A percentile compares a stretch with the other conserved stretches of the same genome.
phyloP scores from a whole-genome alignment of 371 early-diverging fungal genomes.

The Rhizopus sp. region DNA sequence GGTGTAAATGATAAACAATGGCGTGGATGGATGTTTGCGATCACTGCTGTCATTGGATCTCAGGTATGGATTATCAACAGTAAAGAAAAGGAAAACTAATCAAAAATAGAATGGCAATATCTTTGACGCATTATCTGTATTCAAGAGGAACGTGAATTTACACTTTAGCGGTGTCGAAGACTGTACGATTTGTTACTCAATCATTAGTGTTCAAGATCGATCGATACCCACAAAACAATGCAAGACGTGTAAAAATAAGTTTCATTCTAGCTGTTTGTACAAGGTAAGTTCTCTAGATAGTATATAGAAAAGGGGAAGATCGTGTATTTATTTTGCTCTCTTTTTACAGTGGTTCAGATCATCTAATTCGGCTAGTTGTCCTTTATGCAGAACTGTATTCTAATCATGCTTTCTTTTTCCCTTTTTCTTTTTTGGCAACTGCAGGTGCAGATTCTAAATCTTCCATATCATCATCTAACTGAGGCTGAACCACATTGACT shows the following conservation, averaged over 20 bases:
- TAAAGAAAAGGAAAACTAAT: no score
- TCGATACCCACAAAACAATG: slow-evolving; percentile 92
- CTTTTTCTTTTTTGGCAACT: slow-evolving; percentile 42
- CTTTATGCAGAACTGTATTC: slow-evolving; percentile 87
- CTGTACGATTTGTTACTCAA: slow-evolving; percentile 95
- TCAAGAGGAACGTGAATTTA: slow-evolving; percentile 80
- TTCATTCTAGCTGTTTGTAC: slow-evolving; percentile 93
- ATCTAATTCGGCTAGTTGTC: slow-evolving; percentile 89
- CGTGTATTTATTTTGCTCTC: background rate
- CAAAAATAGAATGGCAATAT: slow-evolving; percentile 75
- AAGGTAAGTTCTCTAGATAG: slow-evolving; percentile 52
- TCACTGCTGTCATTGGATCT: slow-evolving; percentile 74
- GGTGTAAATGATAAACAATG: slow-evolving; percentile 87
- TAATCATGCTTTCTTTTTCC: slow-evolving; percentile 53
- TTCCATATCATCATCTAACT: slow-evolving; percentile 41
- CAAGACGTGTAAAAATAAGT: slow-evolving; percentile 93
- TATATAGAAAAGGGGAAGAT: background rate
- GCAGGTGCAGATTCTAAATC: slow-evolving; percentile 10
- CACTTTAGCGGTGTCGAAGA: slow-evolving; percentile 95
- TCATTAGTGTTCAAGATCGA: slow-evolving; percentile 85
- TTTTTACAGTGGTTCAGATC: slow-evolving; percentile 82
- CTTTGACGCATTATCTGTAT: slow-evolving; percentile 78
- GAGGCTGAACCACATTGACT: slow-evolving; percentile 36
- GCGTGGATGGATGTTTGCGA: slow-evolving; percentile 88
- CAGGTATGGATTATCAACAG: slow-evolving; percentile 35